These are phyloP conservation scores for Millerozyma miso DNA, from an alignment of 805 yeast species.

Conservation along the genomic window DNA sequence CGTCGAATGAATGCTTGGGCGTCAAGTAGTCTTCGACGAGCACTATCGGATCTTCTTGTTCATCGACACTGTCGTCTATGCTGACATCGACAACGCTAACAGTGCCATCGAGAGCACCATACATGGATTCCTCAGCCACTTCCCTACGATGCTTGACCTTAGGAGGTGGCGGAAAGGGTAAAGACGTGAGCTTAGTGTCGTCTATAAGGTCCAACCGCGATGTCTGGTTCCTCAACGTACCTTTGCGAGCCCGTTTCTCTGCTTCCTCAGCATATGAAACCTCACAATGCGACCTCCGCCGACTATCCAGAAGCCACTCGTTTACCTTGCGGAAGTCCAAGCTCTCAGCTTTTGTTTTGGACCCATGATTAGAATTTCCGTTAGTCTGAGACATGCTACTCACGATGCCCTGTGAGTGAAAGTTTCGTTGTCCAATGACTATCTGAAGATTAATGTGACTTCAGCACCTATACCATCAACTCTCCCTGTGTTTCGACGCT, in stretches of 20 bases:
- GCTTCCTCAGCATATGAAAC: not conserved
- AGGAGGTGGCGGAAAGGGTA: slow-evolving; percentile 50
- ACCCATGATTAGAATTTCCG: not conserved
- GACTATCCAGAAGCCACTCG: not conserved
- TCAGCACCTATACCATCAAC: too few species aligned
- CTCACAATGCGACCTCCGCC: not conserved
- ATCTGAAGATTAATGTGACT: too few species aligned
- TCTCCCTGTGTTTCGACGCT: too few species aligned
- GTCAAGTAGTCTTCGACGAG: slow-evolving; percentile 56
- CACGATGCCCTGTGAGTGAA: not conserved
- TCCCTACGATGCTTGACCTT: slow-evolving; percentile 3
- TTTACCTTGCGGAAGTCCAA: not conserved
- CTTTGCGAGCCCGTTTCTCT: not conserved
- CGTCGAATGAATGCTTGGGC: slow-evolving; percentile 16
- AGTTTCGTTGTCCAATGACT: too few species aligned
- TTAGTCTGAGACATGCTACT: not conserved
- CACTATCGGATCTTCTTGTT: slow-evolving; percentile 38
- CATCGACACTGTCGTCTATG: slow-evolving; percentile 7
- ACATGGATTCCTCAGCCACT: not conserved
- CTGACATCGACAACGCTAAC: not conserved
- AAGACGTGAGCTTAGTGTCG: slow-evolving; percentile 44
- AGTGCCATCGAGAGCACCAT: not conserved
- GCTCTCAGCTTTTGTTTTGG: not conserved
- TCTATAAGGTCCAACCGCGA: slow-evolving; percentile 48
- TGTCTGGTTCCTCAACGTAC: slow-evolving; percentile 21